These are phyloP conservation scores for Psophocarpus tetragonolobus DNA, from an alignment of 306 rosid species.

Conservation along the genomic window DNA sequence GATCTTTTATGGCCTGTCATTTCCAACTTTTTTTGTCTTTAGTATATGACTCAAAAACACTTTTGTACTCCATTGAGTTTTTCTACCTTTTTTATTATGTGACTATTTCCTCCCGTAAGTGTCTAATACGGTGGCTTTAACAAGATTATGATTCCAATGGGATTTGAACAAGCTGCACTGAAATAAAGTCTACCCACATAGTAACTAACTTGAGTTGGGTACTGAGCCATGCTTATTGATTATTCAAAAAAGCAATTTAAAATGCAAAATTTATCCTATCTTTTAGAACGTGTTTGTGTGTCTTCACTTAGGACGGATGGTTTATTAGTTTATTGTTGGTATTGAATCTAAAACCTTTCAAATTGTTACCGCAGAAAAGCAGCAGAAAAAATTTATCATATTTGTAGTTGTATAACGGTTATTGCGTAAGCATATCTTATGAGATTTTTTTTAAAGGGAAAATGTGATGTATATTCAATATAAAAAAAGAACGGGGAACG, in stretches of 20 bases:
- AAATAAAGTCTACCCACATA: not conserved
- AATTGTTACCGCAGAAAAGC: not conserved
- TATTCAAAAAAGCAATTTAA: not conserved
- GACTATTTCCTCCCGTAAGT: not conserved
- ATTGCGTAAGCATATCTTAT: not conserved
- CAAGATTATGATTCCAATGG: not conserved
- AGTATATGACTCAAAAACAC: slow-evolving; percentile 2
- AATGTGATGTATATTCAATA: no score
- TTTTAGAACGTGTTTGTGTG: not conserved
- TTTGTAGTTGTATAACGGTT: not conserved
- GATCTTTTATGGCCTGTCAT: slow-evolving; percentile 3
- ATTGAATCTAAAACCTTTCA: not conserved
- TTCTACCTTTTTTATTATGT: not conserved
- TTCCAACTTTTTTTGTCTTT: not conserved
- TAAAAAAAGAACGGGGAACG: no score
- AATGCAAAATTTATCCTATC: not conserved
- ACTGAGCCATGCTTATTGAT: not conserved
- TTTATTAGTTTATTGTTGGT: not conserved
- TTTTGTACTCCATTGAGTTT: not conserved
- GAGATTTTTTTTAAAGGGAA: no score
- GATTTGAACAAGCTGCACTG: not conserved
- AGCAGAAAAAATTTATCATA: not conserved
- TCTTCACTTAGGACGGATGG: no score
- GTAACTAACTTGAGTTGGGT: not conserved
- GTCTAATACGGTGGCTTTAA: not conserved